Evolutionary conservation across 805 yeast species (phyloP), one percentile per base, ranked within the genome.

Genomic region (Kregervanrija fluxuum): DNA sequence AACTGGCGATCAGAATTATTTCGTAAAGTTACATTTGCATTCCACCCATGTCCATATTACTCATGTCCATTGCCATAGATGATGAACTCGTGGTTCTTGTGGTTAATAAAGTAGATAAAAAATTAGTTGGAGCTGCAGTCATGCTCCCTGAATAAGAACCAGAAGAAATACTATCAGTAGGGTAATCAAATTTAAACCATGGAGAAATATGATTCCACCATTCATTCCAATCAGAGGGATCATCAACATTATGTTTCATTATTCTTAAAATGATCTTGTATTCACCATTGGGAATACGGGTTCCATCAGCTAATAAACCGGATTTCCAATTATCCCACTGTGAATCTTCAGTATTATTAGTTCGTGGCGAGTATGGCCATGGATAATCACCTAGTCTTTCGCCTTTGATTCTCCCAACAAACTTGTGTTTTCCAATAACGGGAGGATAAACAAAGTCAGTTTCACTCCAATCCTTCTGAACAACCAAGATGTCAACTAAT

Each of bases 281-380:
- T n/a, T 40, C 44, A 28, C 47, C 47, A 35, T 36, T 30, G 9
- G 30, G 35, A 14, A 44, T 31, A 35, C 36, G 34, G 8, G 37
- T 11, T 13, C 41, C 44, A 35, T 41, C 33, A 9, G 40, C 38
- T 12, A 44, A 12, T n/a, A 15, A 14, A 12, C 44, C 38, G 32
- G 14, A 17, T 13, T 31, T 42, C 47, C 47, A 44, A 15, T 40
- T 33, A 41, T 44, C 47, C 47, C 47, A 44, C 17, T 44, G 40
- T 17, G 31, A 16, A 11, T 11, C 3, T 6, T 15, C 9, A 12
- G 47, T 35, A 8, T 8, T n/a, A 34, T 44, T 44, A 9, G 47
- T 31, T 44, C 47, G 40, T 15, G 44, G 44, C 15, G 30, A 37
- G 17, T 36, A 8, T 3, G 11, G 13, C 35, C 33, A 36, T 44